phyloP scores from a whole-genome alignment of 495 filamentous ascomycete genomes.

The Evernia prunastri region DNA sequence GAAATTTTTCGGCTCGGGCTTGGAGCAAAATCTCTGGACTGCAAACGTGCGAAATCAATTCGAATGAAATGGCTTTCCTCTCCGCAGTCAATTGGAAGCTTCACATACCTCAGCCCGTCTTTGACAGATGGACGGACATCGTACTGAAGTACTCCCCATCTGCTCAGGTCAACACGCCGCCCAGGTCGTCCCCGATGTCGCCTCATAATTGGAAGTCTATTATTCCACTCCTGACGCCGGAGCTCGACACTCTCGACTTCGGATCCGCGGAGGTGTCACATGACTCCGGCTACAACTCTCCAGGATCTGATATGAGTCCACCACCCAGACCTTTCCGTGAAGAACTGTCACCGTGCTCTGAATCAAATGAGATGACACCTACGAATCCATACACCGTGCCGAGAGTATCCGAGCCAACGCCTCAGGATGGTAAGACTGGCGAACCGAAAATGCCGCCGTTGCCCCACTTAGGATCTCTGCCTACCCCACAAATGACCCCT shows the following conservation, averaged over 20 bases:
- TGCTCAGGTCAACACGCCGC: constrained; percentile 53
- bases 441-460: constrained; percentile 43
- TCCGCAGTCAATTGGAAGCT: constrained; percentile 87
- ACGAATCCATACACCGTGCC: constrained; percentile 43
- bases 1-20: constrained; percentile 92
- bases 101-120: constrained; percentile 81
- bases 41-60: constrained; percentile 85
- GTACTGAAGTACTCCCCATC: constrained; percentile 76
- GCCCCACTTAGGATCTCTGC: constrained; percentile 59
- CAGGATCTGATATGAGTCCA: constrained; percentile 27
- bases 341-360: constrained; percentile 30
- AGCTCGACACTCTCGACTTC: constrained; percentile 56
- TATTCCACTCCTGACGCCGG: constrained; percentile 71
- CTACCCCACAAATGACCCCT: constrained; percentile 77
- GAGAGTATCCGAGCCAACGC: constrained; percentile 53
- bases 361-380: constrained; percentile 41
- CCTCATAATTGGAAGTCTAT: constrained; percentile 63
- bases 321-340: constrained; percentile 23
- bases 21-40: constrained; percentile 98
- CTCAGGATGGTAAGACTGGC: constrained; percentile 32
- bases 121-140: constrained; percentile 88
- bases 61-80: constrained; percentile 92
- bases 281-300: constrained; percentile 25
- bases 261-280: constrained; percentile 34
- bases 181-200: constrained; percentile 38